Conservation (phyloP, 495 filamentous ascomycete genomes). For the Schizothecium vesticola region DNA sequence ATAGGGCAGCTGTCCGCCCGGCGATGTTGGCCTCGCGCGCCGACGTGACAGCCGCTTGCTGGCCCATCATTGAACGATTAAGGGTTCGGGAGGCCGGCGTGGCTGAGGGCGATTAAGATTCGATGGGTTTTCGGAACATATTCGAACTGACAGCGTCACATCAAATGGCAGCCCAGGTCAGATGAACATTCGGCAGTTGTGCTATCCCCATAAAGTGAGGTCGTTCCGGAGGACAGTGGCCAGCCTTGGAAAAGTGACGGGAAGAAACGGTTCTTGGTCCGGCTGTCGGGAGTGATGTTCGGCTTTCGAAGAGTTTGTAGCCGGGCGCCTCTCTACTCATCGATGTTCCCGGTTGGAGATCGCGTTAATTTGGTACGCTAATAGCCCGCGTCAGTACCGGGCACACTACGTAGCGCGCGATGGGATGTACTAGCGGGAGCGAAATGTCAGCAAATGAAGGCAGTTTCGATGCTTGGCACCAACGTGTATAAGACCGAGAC, state of each 20-base stretch:
- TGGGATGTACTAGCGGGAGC: background rate
- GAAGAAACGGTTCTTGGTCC: background rate
- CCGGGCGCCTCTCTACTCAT: no score
- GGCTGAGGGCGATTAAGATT: background rate
- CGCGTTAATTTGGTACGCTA: background rate
- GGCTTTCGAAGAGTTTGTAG: background rate
- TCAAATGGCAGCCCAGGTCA: background rate
- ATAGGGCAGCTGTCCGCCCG: background rate
- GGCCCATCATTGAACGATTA: background rate
- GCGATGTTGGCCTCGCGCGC: background rate
- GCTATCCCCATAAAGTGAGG: background rate
- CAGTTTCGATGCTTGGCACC: background rate
- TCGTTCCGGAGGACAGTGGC: background rate
- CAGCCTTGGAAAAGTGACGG: background rate
- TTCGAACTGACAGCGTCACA: background rate
- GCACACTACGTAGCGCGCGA: background rate
- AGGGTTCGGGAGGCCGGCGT: background rate
- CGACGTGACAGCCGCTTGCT: background rate
- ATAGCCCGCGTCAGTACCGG: background rate
- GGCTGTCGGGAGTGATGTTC: background rate
- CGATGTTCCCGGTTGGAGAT: background rate
- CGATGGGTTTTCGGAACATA: background rate
- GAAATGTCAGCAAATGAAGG: background rate
- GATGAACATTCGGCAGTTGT: background rate
- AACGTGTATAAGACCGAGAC: background rate